These are phyloP conservation scores for Sungouiella thailandica DNA, from an alignment of 805 yeast genomes.

Conservation along the genomic window DNA sequence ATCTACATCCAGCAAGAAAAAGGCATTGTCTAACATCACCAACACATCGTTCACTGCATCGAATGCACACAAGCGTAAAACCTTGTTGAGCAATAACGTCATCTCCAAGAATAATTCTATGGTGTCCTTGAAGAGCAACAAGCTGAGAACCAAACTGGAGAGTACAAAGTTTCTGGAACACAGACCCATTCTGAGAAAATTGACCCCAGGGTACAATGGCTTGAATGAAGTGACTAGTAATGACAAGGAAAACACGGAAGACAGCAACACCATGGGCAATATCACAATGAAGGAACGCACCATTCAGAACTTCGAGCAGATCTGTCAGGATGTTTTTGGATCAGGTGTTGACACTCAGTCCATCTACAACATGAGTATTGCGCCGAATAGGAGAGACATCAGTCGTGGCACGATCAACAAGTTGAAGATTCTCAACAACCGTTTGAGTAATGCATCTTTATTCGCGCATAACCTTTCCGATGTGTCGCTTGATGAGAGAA, in stretches of 20 bases:
- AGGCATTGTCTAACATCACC: conserved; percentile 29
- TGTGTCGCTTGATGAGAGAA: background rate
- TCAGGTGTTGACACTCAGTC: conserved; percentile 12
- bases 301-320: conserved; percentile 24
- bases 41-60: conserved; percentile 35
- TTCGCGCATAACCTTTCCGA: conserved; percentile 4
- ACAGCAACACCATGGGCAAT: background rate
- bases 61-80: conserved; percentile 32
- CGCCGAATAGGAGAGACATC: conserved; percentile 3
- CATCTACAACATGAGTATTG: conserved; percentile 5
- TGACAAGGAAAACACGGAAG: too few relatives aligned
- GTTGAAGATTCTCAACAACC: conserved; percentile 7
- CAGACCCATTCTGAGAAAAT: conserved; percentile 10
- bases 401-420: conserved; percentile 9
- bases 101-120: conserved; percentile 21
- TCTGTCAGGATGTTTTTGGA: conserved; percentile 30
- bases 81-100: conserved; percentile 20
- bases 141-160: conserved; percentile 7
- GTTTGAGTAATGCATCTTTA: conserved; percentile 11
- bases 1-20: conserved; percentile 16
- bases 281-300: conserved; percentile 14
- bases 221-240: conserved; percentile 8
- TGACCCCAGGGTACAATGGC: conserved; percentile 15
- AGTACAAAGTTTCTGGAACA: conserved; percentile 8
- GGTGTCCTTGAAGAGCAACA: conserved; percentile 7